Base-by-base conservation (phyloP, 768 basidiomycete species). In the Mycena vitilis region DNA sequence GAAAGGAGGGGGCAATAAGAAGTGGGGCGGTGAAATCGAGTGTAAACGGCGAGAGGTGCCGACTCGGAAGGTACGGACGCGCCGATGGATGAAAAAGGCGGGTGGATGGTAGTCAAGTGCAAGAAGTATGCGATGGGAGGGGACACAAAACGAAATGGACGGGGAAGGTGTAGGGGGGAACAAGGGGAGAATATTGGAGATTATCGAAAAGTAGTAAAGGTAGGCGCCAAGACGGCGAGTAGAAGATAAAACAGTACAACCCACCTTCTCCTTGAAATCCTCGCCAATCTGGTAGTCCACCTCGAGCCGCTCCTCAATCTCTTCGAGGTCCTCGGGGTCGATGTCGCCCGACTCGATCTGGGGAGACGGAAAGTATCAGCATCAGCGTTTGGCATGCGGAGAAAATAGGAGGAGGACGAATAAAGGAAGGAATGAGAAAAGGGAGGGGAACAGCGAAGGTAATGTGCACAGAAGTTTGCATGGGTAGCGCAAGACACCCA, bases 211-310 rank as follows among this genome's bases (percentile, higher is more conserved):
- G n/a, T n/a, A n/a, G n/a, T n/a, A n/a, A n/a, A n/a, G n/a, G n/a
- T n/a, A n/a, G n/a, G n/a, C n/a, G n/a, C n/a, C n/a, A n/a, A n/a
- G n/a, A n/a, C n/a, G n/a, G n/a, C n/a, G n/a, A n/a, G n/a, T n/a
- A n/a, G n/a, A n/a, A 30, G 30, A 30, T 30, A 30, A 5, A 30
- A 5, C 37, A 44, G 44, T 53, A n/a, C 77, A n/a, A 77, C 81
- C 8, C 59, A 93, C 94, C 86, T 96, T 94, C 79, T 98, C 97
- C 82, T 98, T 98, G 74, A 99, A 83, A 82, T 99, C 96, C 84
- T 98, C 97, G 51, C 97, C 96, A 74, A 99, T 92, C 84, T 98
- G 96, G 78, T 98, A 98, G 80, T 99, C 97, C 69, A 95, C 85
- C 85, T 98, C 97, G 59, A 99, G 87, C 78, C 94, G 93, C 78